Base-by-base conservation (phyloP, 1,139 yeast genomes). In the Protomyces pachydermus region DNA sequence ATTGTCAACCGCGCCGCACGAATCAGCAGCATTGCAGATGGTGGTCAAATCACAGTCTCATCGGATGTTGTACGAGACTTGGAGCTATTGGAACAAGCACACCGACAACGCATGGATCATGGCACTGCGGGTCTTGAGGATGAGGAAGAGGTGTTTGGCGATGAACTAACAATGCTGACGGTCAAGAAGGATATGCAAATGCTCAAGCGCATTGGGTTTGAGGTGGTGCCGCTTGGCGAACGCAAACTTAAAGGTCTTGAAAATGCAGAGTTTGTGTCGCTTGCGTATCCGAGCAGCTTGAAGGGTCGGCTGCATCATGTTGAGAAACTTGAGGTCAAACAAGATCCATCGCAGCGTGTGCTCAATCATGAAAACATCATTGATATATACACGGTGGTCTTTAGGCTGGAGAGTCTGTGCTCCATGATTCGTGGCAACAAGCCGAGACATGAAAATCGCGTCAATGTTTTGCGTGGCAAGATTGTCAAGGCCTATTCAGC, bases 1-100 rank as follows among this genome's bases (percentile, higher is more conserved):
- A 91, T 93, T 93, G 99, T 93, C 34, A 93, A 93, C 73, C 82
- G 97, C 65, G 90, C 99, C 0, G 87, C 98, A 0, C 82, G 99
- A 72, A 91, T 93, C 52, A 87, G 93, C 73, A 90, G 96, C 2
- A 87, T 89, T 60, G 99, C 98, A 0, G 97, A 91, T 74, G 99
- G 99, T 65, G 98, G 98, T n/a, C 97, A 93, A 74, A 89, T 91
- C 52, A 85, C 96, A 0, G 81, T 91, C 62, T 87, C 96, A 70
- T 81, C 86, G 2, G 97, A 91, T 74, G 89, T 90, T 71, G 78
- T 87, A 70, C 81, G 82, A 56, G 96, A 89, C 72, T 82, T 90
- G 72, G 80, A 80, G 60, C 80, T 84, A 63, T 81, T 89, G 56
- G 79, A 81, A 28, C 56, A 58, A 45, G 52, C 54, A 14, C 62